Evolutionary conservation across 2,329 filamentous ascomycete species (phyloP), one percentile per base, ranked within the genome.

Genomic region (Paraphoma chrysanthemicola): DNA sequence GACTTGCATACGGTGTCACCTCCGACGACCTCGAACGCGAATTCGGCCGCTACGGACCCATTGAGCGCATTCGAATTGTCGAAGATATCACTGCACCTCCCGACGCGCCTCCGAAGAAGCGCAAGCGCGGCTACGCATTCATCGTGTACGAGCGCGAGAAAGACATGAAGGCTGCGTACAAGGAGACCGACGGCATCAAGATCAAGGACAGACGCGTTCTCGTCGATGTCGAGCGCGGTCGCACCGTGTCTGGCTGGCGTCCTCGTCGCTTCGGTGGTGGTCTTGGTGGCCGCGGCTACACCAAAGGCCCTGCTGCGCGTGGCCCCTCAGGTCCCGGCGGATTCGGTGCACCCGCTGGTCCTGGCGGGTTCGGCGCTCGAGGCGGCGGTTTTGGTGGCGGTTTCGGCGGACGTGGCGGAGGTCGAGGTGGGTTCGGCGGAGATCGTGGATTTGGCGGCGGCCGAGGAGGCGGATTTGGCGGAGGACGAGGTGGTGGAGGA

Each of bases 131-230:
- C 60, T 99, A 99, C 78, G 95, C 92, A 59, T 99, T 99, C 75
- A 90, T 99, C 67, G 92, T 98, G 52, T 99, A 94, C 75, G 94
- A 98, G 79, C 90, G 92, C 77, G 95, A 98, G 80, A 93, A 94
- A 79, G 95, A 98, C 77, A 97, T 98, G 93, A 96, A 96, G 92
- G 95, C 93, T 84, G 95, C 95, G 79, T 88, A 97, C 83, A 96
- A 90, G 73, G 87, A 89, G 72, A 88, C 86, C 64, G 93, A 98
- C 84, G 92, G 92, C 64, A 90, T 97, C 72, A 89, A 90, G 67
- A 97, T 99, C 80, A 96, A 93, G 76, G 93, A 96, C 74, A 88
- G 94, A 72, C 88, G 90, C 69, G 91, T 98, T 71, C 88, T 97
- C 74, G 93, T 98, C 71, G 95, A 99, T 75, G 94, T 98, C 59